phyloP scores from a whole-genome alignment of 306 rosid genomes.

The Prunus dulcis region DNA sequence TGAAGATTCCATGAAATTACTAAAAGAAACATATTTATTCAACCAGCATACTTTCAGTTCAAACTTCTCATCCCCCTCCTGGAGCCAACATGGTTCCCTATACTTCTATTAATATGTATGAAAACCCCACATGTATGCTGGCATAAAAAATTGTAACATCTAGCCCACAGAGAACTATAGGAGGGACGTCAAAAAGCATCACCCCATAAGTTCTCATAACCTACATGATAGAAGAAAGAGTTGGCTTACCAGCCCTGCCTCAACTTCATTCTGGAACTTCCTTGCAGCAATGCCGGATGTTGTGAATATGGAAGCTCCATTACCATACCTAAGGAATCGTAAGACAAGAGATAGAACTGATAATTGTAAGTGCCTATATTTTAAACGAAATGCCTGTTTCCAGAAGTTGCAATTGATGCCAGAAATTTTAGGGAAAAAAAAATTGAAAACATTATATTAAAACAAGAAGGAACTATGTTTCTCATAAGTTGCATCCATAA shows the following conservation, averaged over 20 bases:
- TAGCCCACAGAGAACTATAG: not conserved
- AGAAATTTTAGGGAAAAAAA: not conserved
- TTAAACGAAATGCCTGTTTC: not conserved
- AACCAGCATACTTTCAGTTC: not conserved
- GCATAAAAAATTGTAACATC: not conserved
- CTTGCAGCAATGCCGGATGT: constrained; percentile 50
- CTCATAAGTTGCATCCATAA: constrained; percentile 1
- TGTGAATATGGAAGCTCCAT: constrained; percentile 62
- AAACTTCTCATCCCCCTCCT: not conserved
- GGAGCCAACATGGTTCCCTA: not conserved
- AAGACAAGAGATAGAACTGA: not conserved
- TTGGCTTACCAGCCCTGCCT: constrained; percentile 46
- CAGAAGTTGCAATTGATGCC: not conserved
- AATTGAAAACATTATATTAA: not conserved
- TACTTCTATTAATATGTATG: not conserved
- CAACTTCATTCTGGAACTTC: constrained; percentile 61
- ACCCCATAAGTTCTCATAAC: constrained; percentile 8
- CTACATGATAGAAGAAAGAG: constrained; percentile 8
- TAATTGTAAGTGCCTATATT: not conserved
- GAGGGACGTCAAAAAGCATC: not conserved
- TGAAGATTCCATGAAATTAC: not conserved
- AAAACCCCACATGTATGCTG: not conserved
- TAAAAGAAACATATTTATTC: not conserved
- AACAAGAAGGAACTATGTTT: not conserved
- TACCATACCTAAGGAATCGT: constrained; percentile 30